Evolutionary conservation across 2,329 filamentous ascomycete genomes (phyloP).

Genomic region (Neopestalotiopsis clavispora): DNA sequence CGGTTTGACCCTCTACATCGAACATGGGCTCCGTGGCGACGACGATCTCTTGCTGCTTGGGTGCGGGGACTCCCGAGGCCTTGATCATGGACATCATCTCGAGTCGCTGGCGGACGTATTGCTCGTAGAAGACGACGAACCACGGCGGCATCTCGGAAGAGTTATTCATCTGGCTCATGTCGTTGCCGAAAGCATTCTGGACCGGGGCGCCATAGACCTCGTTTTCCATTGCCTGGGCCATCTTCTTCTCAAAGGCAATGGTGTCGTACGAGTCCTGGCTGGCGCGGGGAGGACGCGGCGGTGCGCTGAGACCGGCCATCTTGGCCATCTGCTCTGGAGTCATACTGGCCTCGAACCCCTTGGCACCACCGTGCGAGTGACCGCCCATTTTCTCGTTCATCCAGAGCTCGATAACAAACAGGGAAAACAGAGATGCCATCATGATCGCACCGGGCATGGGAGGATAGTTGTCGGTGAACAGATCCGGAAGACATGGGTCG

Average conservation of each 20-base stretch:
- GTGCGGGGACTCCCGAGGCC: conserved; percentile 31
- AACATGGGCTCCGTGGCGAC: conserved; percentile 40
- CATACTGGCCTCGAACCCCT: conserved; percentile 42
- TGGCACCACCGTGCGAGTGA: conserved; percentile 62
- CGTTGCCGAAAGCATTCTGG: conserved; percentile 30
- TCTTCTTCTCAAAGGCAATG: conserved; percentile 44
- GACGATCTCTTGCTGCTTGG: conserved; percentile 32
- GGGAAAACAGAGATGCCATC: conserved; percentile 64
- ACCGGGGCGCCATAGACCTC: conserved; percentile 33
- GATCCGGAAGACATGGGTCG: conserved; percentile 60
- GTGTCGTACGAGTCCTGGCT: conserved; percentile 43
- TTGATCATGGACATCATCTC: conserved; percentile 62
- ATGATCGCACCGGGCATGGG: conserved; percentile 69
- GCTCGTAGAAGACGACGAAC: conserved; percentile 68
- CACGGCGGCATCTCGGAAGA: conserved; percentile 61
- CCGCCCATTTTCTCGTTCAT: conserved; percentile 64
- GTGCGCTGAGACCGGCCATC: conserved; percentile 22
- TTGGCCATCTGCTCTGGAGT: conserved; percentile 17
- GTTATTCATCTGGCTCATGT: conserved; percentile 33
- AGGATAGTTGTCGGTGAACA: conserved; percentile 64
- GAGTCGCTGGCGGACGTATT: conserved; percentile 64
- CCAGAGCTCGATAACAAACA: conserved; percentile 68
- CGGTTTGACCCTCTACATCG: conserved; percentile 49
- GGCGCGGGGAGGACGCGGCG: conserved; percentile 38
- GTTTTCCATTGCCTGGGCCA: conserved; percentile 45